phyloP scores from a whole-genome alignment of 2,329 filamentous ascomycete species.

The Penicillium thymicola region DNA sequence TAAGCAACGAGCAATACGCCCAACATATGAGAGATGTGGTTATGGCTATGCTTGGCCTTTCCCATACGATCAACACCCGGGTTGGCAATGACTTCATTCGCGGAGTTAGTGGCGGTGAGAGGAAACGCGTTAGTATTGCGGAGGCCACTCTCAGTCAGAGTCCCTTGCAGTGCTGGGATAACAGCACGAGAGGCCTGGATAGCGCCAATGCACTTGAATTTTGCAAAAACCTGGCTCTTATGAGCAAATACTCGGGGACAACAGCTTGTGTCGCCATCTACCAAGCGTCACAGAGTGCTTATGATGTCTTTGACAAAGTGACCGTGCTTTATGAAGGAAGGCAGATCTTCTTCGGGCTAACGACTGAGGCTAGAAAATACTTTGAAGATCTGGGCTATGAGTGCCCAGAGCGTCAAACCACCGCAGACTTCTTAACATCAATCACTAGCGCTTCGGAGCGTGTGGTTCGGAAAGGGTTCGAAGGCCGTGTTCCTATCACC shows the following conservation, averaged over 20 bases:
- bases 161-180: constrained; percentile 40
- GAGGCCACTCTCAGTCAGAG: constrained; percentile 46
- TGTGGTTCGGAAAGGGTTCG: constrained; percentile 53
- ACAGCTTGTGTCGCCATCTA: constrained; percentile 52
- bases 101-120: constrained; percentile 56
- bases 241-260: constrained; percentile 43
- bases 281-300: constrained; percentile 41
- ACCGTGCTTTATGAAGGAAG: constrained; percentile 67
- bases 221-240: constrained; percentile 44
- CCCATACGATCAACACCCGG: constrained; percentile 47
- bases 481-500: constrained; percentile 60
- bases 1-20: neutral
- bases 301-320: constrained; percentile 61
- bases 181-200: constrained; percentile 45
- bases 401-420: constrained; percentile 59
- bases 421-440: constrained; percentile 65
- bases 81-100: constrained; percentile 52
- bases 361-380: constrained; percentile 56
- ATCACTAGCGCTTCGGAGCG: constrained; percentile 63
- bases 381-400: constrained; percentile 60
- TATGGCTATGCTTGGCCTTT: constrained; percentile 26
- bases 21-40: constrained; percentile 8
- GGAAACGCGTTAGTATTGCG: constrained; percentile 57
- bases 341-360: constrained; percentile 69
- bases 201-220: constrained; percentile 53